phyloP scores from a whole-genome alignment of 768 basidiomycete species.

The Leucocoprinus birnbaumii region DNA sequence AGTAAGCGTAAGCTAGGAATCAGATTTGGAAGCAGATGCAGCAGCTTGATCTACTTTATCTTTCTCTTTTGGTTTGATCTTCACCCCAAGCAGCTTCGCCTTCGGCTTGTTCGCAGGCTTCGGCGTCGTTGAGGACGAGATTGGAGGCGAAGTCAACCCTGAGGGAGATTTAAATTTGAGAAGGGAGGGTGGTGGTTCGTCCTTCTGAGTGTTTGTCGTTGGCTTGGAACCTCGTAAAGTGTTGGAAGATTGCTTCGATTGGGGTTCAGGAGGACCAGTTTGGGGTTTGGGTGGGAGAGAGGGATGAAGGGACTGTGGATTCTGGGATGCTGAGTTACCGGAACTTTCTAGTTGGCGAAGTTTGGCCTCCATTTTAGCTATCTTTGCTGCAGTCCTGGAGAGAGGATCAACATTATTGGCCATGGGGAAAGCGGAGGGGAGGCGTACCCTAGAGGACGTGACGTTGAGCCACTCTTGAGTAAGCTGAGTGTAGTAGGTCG shows the following conservation, averaged over 20 bases:
- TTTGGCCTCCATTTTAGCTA: slow-evolving; percentile 96
- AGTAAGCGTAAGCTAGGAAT: background rate
- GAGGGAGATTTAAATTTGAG: background rate
- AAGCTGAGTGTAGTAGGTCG: slow-evolving; percentile 87
- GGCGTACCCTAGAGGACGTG: slow-evolving; percentile 47
- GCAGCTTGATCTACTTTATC: background rate
- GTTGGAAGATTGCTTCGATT: background rate
- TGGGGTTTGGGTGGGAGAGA: slow-evolving; percentile 13
- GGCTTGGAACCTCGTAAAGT: background rate
- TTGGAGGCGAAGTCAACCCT: background rate
- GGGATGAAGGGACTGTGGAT: slow-evolving; percentile 9
- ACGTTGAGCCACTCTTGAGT: slow-evolving; percentile 63
- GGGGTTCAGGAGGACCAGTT: background rate
- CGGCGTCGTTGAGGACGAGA: background rate
- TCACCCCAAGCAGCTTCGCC: slow-evolving; percentile 36
- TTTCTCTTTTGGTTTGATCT: slow-evolving; percentile 33
- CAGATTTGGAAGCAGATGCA: background rate
- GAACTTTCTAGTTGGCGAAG: slow-evolving; percentile 68
- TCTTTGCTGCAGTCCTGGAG: slow-evolving; percentile 79
- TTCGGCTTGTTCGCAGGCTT: slow-evolving; percentile 13
- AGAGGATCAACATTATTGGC: slow-evolving; percentile 10
- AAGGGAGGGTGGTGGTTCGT: background rate
- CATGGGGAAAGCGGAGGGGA: slow-evolving; percentile 14
- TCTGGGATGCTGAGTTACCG: slow-evolving; percentile 10
- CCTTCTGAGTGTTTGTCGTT: background rate